phyloP scores from a whole-genome alignment of 257 asterid species.

The Cruciata laevipes region DNA sequence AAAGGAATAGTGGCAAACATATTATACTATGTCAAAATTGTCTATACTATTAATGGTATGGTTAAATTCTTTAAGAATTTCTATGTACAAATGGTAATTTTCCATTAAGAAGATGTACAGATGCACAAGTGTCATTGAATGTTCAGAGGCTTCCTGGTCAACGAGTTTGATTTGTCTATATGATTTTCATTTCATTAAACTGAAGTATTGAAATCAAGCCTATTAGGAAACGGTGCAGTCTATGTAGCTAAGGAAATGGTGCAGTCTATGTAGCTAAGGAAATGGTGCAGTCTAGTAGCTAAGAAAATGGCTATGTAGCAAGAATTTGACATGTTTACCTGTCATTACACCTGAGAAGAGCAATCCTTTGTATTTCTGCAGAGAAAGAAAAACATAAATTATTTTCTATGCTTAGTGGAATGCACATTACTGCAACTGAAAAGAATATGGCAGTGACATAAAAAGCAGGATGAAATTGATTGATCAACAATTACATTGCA shows the following conservation, averaged over 20 bases:
- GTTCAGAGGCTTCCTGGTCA: neutral
- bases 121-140: neutral
- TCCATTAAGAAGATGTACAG: neutral
- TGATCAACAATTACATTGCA: neutral
- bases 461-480: neutral
- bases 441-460: neutral
- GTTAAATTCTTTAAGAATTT: neutral
- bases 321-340: slow-evolving; percentile 32
- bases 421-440: neutral
- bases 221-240: neutral
- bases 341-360: slow-evolving; percentile 51
- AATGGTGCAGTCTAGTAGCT: neutral
- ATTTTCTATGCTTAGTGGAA: neutral
- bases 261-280: neutral
- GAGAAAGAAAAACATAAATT: slow-evolving; percentile 8
- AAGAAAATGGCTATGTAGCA: neutral
- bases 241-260: too few species aligned
- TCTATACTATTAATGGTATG: neutral
- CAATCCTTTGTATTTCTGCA: slow-evolving; percentile 62
- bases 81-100: neutral
- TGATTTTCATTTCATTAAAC: neutral
- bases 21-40: neutral
- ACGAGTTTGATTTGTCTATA: too few species aligned
- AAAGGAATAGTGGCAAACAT: neutral
- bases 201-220: neutral